Evolutionary conservation across 1,284 basidiomycete genomes (phyloP).

Genomic region (Cutaneotrichosporon cavernicola): DNA sequence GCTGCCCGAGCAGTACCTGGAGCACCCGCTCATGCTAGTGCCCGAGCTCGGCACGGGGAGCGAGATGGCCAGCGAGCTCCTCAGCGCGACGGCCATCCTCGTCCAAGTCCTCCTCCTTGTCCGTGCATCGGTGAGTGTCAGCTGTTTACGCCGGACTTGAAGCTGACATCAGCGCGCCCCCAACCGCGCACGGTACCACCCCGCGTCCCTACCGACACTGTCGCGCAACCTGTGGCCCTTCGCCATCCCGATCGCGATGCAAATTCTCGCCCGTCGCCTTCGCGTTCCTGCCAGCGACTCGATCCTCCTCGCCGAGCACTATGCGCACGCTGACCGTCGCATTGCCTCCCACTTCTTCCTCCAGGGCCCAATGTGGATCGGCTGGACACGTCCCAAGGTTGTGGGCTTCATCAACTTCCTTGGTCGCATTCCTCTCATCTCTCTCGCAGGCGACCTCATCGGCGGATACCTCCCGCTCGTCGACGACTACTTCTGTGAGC

Average conservation of each 20-base stretch:
- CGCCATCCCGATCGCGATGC: constrained; percentile 39
- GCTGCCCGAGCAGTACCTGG: constrained; percentile 41
- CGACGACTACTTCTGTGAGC: constrained; percentile 90
- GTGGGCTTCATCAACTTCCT: constrained; percentile 62
- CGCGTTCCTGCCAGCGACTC: constrained; percentile 30
- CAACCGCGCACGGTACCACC: constrained; percentile 20
- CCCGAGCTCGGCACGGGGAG: constrained; percentile 30
- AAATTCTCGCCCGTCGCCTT: constrained; percentile 39
- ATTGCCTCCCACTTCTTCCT: constrained; percentile 77
- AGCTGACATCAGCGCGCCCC: constrained; percentile 15
- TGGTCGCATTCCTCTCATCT: constrained; percentile 67
- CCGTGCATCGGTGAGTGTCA: constrained; percentile 29
- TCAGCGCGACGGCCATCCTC: constrained; percentile 48
- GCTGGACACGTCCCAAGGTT: constrained; percentile 78
- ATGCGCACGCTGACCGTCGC: constrained; percentile 74
- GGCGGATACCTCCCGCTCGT: constrained; percentile 91
- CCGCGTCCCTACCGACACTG: constrained; percentile 40
- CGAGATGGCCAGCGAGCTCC: constrained; percentile 41
- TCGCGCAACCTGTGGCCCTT: constrained; percentile 41
- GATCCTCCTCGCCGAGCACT: constrained; percentile 59
- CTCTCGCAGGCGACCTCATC: constrained; percentile 71
- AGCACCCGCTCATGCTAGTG: constrained; percentile 42
- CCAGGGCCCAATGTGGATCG: constrained; percentile 83
- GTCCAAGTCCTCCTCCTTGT: constrained; percentile 61
- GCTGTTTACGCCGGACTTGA: neutral